A percentile compares a stretch with the other conserved stretches of the same genome.
Conservation (phyloP, 2,329 filamentous ascomycete genomes). For the Fusarium udum region DNA sequence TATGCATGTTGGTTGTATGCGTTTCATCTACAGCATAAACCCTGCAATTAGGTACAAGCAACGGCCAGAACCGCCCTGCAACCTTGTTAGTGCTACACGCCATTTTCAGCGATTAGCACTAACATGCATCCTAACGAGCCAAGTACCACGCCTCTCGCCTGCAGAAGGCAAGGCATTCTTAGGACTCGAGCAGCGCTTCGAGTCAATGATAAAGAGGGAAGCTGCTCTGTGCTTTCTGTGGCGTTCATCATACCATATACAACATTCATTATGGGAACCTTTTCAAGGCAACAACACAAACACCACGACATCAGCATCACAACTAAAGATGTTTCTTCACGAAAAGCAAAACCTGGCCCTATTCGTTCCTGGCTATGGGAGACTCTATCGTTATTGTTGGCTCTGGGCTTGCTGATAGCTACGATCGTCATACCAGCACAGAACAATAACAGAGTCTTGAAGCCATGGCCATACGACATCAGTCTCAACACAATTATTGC, state of each 20-base stretch:
- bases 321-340: not conserved
- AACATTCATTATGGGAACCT: not conserved
- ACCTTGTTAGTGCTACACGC: not conserved
- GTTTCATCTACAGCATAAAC: not conserved
- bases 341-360: not conserved
- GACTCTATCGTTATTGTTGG: not conserved
- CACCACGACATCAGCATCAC: not conserved
- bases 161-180: not conserved
- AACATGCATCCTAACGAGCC: accelerated
- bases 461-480: constrained; percentile 12
- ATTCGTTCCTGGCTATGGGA: constrained; percentile 1
- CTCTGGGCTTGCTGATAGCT: not conserved
- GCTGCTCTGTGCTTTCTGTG: not conserved
- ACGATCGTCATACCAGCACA: not conserved
- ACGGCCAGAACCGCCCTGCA: not conserved
- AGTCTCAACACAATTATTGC: constrained; percentile 5
- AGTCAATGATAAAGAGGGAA: not conserved
- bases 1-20: not conserved
- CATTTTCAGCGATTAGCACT: accelerated
- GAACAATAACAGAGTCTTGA: not conserved
- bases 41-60: not conserved
- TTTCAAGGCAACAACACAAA: not conserved
- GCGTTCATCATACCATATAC: not conserved
- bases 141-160: not conserved
- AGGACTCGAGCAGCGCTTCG: not conserved